Percentiles rank a stretch among this genome's conserved stretches.
These are phyloP conservation scores for Suillus alpinus DNA, from an alignment of 768 basidiomycete genomes.

Conservation along the genomic window DNA sequence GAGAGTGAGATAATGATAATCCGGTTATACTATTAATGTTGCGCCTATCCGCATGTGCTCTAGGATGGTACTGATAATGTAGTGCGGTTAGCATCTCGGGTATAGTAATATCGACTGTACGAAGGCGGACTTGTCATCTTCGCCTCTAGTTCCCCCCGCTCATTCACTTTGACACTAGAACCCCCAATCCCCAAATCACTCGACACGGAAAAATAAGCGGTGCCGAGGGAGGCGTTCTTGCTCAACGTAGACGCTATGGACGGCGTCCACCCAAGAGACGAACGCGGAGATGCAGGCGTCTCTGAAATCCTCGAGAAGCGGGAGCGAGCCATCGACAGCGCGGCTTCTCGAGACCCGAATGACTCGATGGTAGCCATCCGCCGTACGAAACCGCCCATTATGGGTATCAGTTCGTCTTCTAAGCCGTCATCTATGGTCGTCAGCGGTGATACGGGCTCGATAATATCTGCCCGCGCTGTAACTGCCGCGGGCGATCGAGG, in stretches of 20 bases:
- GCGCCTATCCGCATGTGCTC: background rate
- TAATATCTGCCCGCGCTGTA: background rate
- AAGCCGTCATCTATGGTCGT: background rate
- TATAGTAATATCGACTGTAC: slow-evolving; percentile 14
- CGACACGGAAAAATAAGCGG: slow-evolving; percentile 25
- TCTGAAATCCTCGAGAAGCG: slow-evolving; percentile 22
- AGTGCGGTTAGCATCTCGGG: background rate
- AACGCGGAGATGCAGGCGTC: slow-evolving; percentile 20
- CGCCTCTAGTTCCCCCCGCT: slow-evolving; percentile 26
- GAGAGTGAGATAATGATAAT: background rate
- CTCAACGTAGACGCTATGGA: slow-evolving; percentile 1
- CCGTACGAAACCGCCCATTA: slow-evolving; percentile 61
- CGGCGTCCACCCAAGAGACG: slow-evolving; percentile 19
- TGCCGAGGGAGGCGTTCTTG: slow-evolving; percentile 16
- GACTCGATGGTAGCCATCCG: slow-evolving; percentile 84
- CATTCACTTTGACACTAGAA: slow-evolving; percentile 17
- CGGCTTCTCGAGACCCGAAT: slow-evolving; percentile 61
- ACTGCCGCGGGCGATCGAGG: slow-evolving; percentile 12
- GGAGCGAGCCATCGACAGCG: slow-evolving; percentile 27
- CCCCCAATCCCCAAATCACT: slow-evolving; percentile 15
- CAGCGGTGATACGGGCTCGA: background rate
- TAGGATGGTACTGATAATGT: background rate
- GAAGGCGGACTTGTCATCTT: slow-evolving; percentile 9
- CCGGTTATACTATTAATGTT: background rate
- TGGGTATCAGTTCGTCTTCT: slow-evolving; percentile 42